Base-by-base conservation (phyloP, 2,329 filamentous ascomycete genomes). In the Monilinia laxa region DNA sequence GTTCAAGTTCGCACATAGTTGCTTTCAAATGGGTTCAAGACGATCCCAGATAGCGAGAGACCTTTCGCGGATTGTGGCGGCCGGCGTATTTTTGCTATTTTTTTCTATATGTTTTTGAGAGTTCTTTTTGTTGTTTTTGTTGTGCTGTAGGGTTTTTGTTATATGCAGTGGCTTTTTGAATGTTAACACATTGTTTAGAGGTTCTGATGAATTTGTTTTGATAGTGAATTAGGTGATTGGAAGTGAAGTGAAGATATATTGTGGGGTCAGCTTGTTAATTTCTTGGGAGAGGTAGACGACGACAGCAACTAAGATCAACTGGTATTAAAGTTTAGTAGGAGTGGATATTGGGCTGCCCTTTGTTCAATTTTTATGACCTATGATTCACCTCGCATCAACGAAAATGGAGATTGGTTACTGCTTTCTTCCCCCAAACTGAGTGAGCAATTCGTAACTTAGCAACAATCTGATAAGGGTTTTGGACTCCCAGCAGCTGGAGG, bases 1-100 rank as follows among this genome's bases (percentile, higher is more conserved):
- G 45, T 60, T 60, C 57, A 60, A 60, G 57, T 18, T 60, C 14
- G 57, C 45, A 38, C 28, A 12, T 14, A 20, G n/a, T 38, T 49
- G 57, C 57, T 38, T 38, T 25, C 5, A 49, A 49, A 2, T 60
- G 51, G 57, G 57, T 60, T 60, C 57, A 60, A 60, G 57, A 49
- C 45, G 57, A 51, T 60, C 45, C 57, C 57, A 60, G 45, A 60
- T 60, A 60, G 57, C 20, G 57, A 60, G 57, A 60, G 57, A 60
- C 57, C 57, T 60, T 60, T 60, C 57, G 57, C 57, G 57, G 57
- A 51, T 60, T 51, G 45, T 38, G 57, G 57, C 57, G 57, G 45
- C 45, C 57, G 57, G 12, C 28, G 28, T 60, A 16, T 38, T 60
- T 60, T 60, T 35, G 45, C 16, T 25, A 23, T 11, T 12, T 38